Percentiles rank a stretch among this genome's conserved stretches.
These are phyloP conservation scores for Hypoxylon perforatum DNA, from an alignment of 495 filamentous ascomycete species.

Conservation along the genomic window DNA sequence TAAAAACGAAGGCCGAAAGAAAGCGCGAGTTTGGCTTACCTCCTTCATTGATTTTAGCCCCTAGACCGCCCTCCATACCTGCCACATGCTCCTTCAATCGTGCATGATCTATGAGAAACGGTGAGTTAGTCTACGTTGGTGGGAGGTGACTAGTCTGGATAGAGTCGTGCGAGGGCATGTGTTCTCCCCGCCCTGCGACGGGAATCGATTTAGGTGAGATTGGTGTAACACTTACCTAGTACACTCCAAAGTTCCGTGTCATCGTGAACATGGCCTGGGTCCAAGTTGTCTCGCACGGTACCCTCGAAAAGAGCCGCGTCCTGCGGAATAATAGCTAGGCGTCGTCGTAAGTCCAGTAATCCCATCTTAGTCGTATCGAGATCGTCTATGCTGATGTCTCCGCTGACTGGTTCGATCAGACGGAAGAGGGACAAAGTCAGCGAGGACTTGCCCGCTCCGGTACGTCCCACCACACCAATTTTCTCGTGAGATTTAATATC, in stretches of 20 bases:
- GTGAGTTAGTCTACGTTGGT: constrained; percentile 37
- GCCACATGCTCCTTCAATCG: constrained; percentile 91
- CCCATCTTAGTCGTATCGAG: constrained; percentile 92
- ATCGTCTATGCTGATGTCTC: constrained; percentile 87
- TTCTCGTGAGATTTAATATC: constrained; percentile 96
- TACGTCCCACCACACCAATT: constrained; percentile 96
- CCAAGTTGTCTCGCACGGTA: constrained; percentile 93
- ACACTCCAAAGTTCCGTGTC: constrained; percentile 99
- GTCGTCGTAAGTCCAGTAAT: constrained; percentile 84
- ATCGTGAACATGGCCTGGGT: constrained; percentile 93
- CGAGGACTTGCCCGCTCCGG: constrained; percentile 96
- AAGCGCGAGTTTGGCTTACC: constrained; percentile 67
- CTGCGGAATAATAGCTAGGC: constrained; percentile 97
- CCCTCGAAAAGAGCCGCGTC: constrained; percentile 98
- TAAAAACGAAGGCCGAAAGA: constrained; percentile 51
- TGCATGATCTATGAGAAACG: constrained; percentile 78
- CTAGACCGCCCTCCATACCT: constrained; percentile 87
- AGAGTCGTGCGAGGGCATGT: constrained; percentile 35
- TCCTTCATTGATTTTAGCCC: constrained; percentile 92
- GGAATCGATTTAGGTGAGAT: constrained; percentile 36
- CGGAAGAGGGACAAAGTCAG: constrained; percentile 94
- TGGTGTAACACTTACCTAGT: constrained; percentile 72
- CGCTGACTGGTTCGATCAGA: constrained; percentile 87
- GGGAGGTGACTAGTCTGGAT: constrained; percentile 16
- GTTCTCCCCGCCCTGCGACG: constrained; percentile 29